Percentiles rank a stretch among this genome's conserved stretches.
Conservation (phyloP, 768 basidiomycete genomes). For the Chalciporus piperatus region DNA sequence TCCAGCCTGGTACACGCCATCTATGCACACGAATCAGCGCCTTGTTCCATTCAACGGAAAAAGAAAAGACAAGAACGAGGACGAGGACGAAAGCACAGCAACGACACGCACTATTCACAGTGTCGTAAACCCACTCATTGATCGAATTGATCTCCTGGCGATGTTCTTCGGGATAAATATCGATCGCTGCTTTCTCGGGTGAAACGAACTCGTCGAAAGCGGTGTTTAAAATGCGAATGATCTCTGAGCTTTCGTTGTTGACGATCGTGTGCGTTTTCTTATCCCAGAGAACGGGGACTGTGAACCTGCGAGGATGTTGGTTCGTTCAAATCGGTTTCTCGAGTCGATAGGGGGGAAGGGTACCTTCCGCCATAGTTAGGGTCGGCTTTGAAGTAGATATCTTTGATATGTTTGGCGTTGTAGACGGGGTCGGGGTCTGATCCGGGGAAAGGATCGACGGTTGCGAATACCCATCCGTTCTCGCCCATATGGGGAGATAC, state of each 20-base stretch:
- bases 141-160: conserved; percentile 76
- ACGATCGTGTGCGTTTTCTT: conserved; percentile 84
- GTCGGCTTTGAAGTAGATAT: conserved; percentile 78
- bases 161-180: conserved; percentile 76
- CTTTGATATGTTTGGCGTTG: conserved; percentile 68
- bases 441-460: conserved; percentile 61
- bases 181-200: conserved; percentile 57
- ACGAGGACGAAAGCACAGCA: neutral
- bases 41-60: neutral
- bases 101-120: conserved; percentile 67
- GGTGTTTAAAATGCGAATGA: conserved; percentile 90
- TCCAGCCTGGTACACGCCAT: conserved; percentile 86
- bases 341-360: neutral
- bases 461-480: conserved; percentile 86
- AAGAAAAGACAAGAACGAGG: neutral
- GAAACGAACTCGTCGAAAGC: conserved; percentile 76
- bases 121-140: conserved; percentile 85
- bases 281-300: conserved; percentile 92
- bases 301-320: conserved; percentile 52
- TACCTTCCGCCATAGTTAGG: conserved; percentile 71
- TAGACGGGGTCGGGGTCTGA: conserved; percentile 77
- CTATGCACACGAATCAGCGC: conserved; percentile 31
- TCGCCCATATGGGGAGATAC: conserved; percentile 86
- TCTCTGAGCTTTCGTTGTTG: conserved; percentile 94
- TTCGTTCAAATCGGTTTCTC: neutral